Evolutionary conservation across 441 rosid species (phyloP).

Genomic region (Jatropha podagrica): DNA sequence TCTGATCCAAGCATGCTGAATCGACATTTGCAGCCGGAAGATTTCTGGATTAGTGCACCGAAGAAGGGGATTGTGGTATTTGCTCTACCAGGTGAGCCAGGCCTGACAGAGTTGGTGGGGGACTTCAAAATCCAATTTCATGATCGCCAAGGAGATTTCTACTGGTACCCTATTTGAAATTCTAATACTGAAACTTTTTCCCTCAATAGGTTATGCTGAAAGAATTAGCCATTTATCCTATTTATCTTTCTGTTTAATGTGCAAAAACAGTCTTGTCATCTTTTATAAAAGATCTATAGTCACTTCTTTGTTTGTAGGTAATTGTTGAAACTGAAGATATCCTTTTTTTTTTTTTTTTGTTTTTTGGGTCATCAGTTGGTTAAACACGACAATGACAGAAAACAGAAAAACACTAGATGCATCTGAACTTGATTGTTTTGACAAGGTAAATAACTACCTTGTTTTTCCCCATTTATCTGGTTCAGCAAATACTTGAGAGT

Average conservation of each 20-base stretch:
- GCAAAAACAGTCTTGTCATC: neutral
- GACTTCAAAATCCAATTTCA: conserved; percentile 88
- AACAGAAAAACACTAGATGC: conserved; percentile 56
- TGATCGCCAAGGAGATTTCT: conserved; percentile 85
- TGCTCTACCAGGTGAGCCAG: conserved; percentile 91
- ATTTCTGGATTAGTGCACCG: conserved; percentile 79
- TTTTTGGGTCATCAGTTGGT: conserved; percentile 52
- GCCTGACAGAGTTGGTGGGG: conserved; percentile 69
- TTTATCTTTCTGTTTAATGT: conserved; percentile 12
- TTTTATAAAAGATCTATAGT: neutral
- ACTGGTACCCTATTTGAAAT: conserved; percentile 48
- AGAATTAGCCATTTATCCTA: conserved; percentile 3
- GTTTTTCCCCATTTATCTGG: neutral
- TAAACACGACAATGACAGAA: conserved; percentile 75
- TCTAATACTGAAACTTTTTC: neutral
- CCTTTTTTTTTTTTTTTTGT: neutral
- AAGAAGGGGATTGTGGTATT: conserved; percentile 75
- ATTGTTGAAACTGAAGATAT: conserved; percentile 3
- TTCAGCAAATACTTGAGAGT: neutral
- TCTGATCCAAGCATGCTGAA: conserved; percentile 21
- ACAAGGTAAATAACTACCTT: conserved; percentile 50
- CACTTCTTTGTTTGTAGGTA: neutral
- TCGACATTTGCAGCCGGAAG: conserved; percentile 65
- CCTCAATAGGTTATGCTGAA: conserved; percentile 13
- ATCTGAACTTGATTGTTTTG: conserved; percentile 78